Base-by-base conservation (phyloP, 371 early-diverging fungal species). In the Catenaria anguillulae region DNA sequence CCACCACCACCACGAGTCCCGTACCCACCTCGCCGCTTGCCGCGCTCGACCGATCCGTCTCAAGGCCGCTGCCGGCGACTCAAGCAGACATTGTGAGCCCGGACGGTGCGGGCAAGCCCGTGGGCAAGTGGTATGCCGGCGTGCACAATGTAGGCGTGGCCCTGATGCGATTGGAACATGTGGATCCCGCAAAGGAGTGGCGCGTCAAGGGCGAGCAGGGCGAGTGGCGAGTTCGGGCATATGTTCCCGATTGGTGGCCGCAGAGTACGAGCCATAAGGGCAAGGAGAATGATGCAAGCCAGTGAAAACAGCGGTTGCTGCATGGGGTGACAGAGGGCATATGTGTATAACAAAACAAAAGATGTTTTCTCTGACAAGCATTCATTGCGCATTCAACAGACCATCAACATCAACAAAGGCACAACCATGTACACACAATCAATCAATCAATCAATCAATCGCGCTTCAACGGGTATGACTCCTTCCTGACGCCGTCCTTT, bases 61-160 rank as follows among this genome's bases (percentile, higher is more conserved):
- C 36, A 15, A 13, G 17, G 8, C 33, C 55, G 23, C 63, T 67
- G 2, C 73, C 71, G 31, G 24, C 62, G 8, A 42, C 66, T 2
- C 66, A 63, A 43, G 43, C 68, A 2, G 70, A 72, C 26, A 33
- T 65, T n/a, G n/a, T n/a, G n/a, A n/a, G n/a, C n/a, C n/a, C n/a
- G n/a, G n/a, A n/a, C n/a, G n/a, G n/a, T n/a, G 70, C 70, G 19
- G 60, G 58, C n/a, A 45, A 58, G 42, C 64, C 69, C 54, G 75
- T 69, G 0, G 90, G 90, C 54, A 83, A 82, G 66, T 68, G 84
- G 37, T 77, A 83, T 56, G 77, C 81, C 5, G 75, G 79, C 29
- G 67, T 82, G 23, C 75, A 81, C 70, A 93, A 92, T 63, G 81
- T 90, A 55, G 93, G 89, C 0, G 73, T 93, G 52, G 93, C 92